Conservation (phyloP, 108 stramenopile species). For the Skeletonema costatum region DNA sequence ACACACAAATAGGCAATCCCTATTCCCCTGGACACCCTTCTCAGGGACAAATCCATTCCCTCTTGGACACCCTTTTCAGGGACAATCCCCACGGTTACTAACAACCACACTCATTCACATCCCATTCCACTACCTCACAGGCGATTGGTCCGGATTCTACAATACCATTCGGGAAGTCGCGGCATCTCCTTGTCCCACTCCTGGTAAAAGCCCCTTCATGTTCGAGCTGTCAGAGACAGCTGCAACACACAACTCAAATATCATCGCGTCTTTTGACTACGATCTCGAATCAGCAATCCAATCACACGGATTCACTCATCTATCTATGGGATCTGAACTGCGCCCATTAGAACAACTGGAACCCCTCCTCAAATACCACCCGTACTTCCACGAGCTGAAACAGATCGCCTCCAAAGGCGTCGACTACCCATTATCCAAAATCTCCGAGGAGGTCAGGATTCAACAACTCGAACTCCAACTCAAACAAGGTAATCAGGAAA, state of each 20-base stretch:
- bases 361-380: constrained; percentile 8
- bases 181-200: background rate
- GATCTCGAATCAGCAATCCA: background rate
- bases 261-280: background rate
- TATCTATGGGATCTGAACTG: constrained; percentile 15
- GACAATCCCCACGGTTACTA: no score
- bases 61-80: no score
- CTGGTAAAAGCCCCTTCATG: background rate
- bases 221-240: background rate
- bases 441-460: background rate
- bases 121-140: background rate
- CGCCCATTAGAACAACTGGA: constrained; percentile 13
- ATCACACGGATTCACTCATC: background rate
- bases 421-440: background rate
- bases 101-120: no score
- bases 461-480: background rate
- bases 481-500: constrained; percentile 8
- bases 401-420: background rate
- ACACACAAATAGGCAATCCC: no score
- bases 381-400: background rate
- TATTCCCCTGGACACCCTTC: no score
- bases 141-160: background rate
- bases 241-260: background rate
- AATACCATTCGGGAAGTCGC: background rate
- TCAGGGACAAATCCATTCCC: no score